phyloP scores from a whole-genome alignment of 805 yeast genomes.

The Lipomyces mesembrius region DNA sequence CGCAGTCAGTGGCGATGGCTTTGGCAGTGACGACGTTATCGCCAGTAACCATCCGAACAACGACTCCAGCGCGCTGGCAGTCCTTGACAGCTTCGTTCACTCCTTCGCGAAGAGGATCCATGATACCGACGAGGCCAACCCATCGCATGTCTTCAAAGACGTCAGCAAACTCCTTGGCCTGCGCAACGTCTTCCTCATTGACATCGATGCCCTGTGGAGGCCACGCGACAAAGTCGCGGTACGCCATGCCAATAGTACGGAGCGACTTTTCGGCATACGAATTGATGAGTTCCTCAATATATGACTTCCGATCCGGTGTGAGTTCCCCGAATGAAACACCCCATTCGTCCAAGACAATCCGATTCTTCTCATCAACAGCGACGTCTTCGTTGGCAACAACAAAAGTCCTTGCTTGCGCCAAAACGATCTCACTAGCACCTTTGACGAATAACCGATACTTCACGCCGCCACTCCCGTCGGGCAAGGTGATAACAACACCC shows the following conservation, averaged over 20 bases:
- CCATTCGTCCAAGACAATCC: constrained; percentile 13
- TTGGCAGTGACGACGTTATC: constrained; percentile 90
- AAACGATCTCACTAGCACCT: constrained; percentile 93
- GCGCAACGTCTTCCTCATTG: constrained; percentile 37
- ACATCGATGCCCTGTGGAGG: constrained; percentile 60
- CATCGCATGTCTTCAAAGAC: constrained; percentile 51
- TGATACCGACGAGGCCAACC: constrained; percentile 85
- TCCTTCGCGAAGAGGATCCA: constrained; percentile 91
- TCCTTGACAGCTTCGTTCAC: constrained; percentile 86
- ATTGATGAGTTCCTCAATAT: constrained; percentile 53
- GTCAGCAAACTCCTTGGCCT: constrained; percentile 32
- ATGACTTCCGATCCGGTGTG: constrained; percentile 30
- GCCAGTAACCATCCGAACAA: constrained; percentile 98
- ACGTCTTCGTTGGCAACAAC: constrained; percentile 41
- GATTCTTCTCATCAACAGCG: constrained; percentile 36
- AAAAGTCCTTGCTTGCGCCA: constrained; percentile 48
- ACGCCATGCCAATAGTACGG: constrained; percentile 88
- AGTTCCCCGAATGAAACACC: constrained; percentile 35
- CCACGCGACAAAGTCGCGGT: constrained; percentile 71
- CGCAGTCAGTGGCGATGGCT: constrained; percentile 87
- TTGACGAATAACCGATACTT: constrained; percentile 68
- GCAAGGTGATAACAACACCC: constrained; percentile 66
- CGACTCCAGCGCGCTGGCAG: constrained; percentile 89
- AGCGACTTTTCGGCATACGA: constrained; percentile 76
- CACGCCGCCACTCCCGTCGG: constrained; percentile 41